Base-by-base conservation (phyloP, 352 stramenopile genomes). In the Pythium aristosporum region DNA sequence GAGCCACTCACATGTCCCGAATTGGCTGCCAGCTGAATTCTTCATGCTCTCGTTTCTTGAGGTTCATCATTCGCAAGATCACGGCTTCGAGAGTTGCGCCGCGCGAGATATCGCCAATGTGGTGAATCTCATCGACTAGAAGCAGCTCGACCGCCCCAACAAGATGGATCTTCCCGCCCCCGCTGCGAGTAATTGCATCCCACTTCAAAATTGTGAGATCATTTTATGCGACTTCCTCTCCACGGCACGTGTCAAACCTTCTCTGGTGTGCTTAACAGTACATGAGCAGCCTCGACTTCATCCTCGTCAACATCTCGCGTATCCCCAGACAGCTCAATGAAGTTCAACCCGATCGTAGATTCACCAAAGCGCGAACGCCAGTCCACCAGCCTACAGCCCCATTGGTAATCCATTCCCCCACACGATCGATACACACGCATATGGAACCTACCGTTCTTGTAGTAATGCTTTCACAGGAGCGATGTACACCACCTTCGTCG, bases 61-160 rank as follows among this genome's bases (percentile, higher is more conserved):
- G 21, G 46, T 67, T 68, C 66, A 75, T 79, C 71, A 81, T 81
- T 21, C 74, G 69, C 21, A 66, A 70, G 30, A 82, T 61, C 3
- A 80, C 59, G 4, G 66, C 61, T 52, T 82, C 74, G 13, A 82
- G 57, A 7, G 64, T 63, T 16, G 57, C 63, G 15, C 74, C 74
- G 15, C 69, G 53, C 11, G 57, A 60, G 5, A 43, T 23, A 51
- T 80, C 70, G 21, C 72, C 72, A 54, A 82, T 78, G 46, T 80
- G 74, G 20, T 82, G 72, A n/a, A 75, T 70, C 44, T 82, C 76
- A 51, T 85, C 76, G 4, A 85, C 28, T 20, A 82, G 25, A 1
- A 82, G 58, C 44, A 73, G 20, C n/a, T 59, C 34, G 1, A 50
- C 59, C 28, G 37, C n/a, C 12, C 30, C 11, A 6, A 73, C 49